These are phyloP conservation scores for Penicillium coffeae DNA, from an alignment of 495 filamentous ascomycete species.

Conservation along the genomic window DNA sequence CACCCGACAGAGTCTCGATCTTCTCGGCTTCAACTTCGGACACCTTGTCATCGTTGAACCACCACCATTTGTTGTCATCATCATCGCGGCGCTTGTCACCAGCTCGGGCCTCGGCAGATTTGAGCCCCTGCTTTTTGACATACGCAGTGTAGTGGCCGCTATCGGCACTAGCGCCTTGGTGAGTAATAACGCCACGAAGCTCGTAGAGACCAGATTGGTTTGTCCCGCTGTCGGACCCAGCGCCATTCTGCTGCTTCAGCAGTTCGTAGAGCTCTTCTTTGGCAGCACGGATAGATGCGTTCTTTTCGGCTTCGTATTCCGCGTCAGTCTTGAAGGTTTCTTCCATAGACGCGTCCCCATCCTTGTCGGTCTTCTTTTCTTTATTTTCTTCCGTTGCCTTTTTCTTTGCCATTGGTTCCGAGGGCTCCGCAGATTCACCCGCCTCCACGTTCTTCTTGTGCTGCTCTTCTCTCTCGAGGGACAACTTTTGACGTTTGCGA, in stretches of 20 bases:
- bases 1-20: constrained; percentile 84
- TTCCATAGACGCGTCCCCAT: constrained; percentile 66
- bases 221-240: constrained; percentile 65
- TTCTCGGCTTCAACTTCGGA: constrained; percentile 87
- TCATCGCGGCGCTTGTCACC: constrained; percentile 70
- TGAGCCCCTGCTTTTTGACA: constrained; percentile 78
- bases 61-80: constrained; percentile 97
- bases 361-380: constrained; percentile 52
- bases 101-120: constrained; percentile 54
- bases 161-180: constrained; percentile 94
- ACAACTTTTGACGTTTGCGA: constrained; percentile 80
- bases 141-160: constrained; percentile 98
- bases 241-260: constrained; percentile 66
- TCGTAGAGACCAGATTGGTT: constrained; percentile 95
- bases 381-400: constrained; percentile 50
- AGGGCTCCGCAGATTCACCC: constrained; percentile 24
- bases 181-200: constrained; percentile 90
- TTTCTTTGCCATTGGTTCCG: constrained; percentile 49
- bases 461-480: constrained; percentile 57
- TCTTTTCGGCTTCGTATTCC: constrained; percentile 80
- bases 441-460: constrained; percentile 40
- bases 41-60: constrained; percentile 99
- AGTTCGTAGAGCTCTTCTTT: constrained; percentile 81
- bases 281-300: constrained; percentile 63
- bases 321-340: constrained; percentile 88